Evolutionary conservation across 345 rosid species (phyloP), one percentile per base, ranked within the genome.

Genomic region (Heritiera fomes): DNA sequence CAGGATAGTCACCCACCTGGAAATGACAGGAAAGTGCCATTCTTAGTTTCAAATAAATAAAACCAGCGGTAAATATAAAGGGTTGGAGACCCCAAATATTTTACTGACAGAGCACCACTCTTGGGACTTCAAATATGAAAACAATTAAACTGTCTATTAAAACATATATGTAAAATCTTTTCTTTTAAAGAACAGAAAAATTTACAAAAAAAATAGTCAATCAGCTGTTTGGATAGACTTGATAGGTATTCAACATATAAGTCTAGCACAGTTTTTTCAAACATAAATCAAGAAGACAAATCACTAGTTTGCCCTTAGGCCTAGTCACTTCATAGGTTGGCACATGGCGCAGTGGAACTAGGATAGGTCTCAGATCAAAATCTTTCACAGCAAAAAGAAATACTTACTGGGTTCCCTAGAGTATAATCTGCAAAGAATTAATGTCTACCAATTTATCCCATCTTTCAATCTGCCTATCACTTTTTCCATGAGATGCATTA

Each of bases 1-100:
- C 98, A n/a, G 95, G 98, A 79, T 88, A 88, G 78, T 93, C 91
- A 76, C 98, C 98, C 71, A 93, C 95, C 98, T 93, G 88, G 50
- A 77, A 85, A 62, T 47, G 34, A 77, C 41, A 6, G 40, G 28
- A 32, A 32, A 52, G 2, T 7, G 11, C 46, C 46, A 5, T 15
- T 71, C 45, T 50, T 52, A 76, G 55, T 61, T 49, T 17, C 45
- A 30, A 47, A 34, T 9, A 6, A 28, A 13, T 50, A 63, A 5
- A 61, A 34, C 12, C 49, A 46, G 13, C 23, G 32, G 18, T 4
- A 71, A 20, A 71, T 47, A 23, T n/a, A 38, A 15, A 66, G n/a
- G 49, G 9, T 46, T 8, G 12, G 17, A 45, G 23, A 41, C 23
- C 49, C 1, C 18, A 12, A 18, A 75, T n/a, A 13, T 34, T 53